A percentile compares a stretch with the other conserved stretches of the same genome.
phyloP scores from a whole-genome alignment of 169 alveolate genomes.

The Cryptosporidium meleagridis region DNA sequence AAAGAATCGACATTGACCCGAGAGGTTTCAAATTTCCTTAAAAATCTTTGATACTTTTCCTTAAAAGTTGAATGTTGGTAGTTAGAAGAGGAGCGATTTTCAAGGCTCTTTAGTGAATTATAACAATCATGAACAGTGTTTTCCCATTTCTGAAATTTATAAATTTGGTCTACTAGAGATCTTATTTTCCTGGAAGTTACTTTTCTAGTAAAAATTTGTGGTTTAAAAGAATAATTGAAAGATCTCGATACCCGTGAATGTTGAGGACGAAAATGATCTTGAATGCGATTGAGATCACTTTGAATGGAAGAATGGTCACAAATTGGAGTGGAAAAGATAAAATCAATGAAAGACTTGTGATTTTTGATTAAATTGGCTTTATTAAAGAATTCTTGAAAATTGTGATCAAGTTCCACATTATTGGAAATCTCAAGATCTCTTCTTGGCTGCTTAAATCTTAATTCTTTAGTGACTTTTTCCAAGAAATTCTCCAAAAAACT shows the following conservation, averaged over 20 bases:
- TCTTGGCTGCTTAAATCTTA: not conserved
- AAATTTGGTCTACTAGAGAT: not conserved
- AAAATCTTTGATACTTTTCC: not conserved
- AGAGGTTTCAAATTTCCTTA: not conserved
- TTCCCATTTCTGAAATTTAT: not conserved
- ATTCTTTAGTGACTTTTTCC: not conserved
- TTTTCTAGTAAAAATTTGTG: not conserved
- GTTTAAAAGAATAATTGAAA: not conserved
- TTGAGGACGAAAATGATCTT: no score
- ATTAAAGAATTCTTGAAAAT: not conserved
- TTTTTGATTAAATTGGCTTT: not conserved
- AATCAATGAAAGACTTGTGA: not conserved
- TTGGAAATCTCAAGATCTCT: not conserved
- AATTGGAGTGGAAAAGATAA: not conserved
- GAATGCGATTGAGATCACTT: no score
- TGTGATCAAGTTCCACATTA: not conserved
- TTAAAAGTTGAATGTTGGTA: not conserved
- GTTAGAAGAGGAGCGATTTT: not conserved
- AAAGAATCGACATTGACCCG: not conserved
- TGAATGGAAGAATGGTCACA: not conserved
- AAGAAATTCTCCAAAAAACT: not conserved
- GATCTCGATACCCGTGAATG: no score
- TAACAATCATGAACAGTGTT: not conserved
- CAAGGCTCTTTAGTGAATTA: not conserved
- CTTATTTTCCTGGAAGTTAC: not conserved